Evolutionary conservation across 2,329 filamentous ascomycete species (phyloP).

Genomic region (Mollisiaceae sp.): DNA sequence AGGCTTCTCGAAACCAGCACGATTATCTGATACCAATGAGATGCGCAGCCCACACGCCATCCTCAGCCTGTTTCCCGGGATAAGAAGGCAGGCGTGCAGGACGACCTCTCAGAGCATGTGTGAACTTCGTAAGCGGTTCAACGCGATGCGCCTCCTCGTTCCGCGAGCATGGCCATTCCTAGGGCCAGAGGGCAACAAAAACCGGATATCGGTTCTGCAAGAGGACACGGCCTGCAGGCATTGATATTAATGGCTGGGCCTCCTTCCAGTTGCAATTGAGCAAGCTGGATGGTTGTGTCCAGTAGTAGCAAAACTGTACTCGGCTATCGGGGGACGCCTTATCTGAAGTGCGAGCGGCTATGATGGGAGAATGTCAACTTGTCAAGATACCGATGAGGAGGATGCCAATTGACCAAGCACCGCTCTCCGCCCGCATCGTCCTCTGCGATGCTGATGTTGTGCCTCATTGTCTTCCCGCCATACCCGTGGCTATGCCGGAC

Average conservation of each 20-base stretch:
- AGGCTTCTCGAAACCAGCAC: constrained; percentile 4
- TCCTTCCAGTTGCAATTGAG: constrained; percentile 9
- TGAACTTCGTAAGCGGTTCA: neutral
- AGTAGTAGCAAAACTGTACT: neutral
- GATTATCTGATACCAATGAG: constrained; percentile 10
- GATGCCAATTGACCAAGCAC: constrained; percentile 1
- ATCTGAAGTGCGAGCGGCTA: constrained; percentile 11
- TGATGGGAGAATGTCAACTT: neutral
- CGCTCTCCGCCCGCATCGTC: neutral
- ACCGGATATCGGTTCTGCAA: constrained; percentile 13
- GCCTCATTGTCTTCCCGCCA: neutral
- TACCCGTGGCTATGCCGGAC: neutral
- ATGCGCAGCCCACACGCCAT: constrained; percentile 6
- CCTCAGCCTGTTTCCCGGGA: constrained; percentile 11
- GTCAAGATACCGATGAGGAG: neutral
- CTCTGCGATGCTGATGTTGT: neutral
- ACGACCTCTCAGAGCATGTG: constrained; percentile 3
- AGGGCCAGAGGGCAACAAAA: neutral
- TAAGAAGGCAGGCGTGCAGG: constrained; percentile 4
- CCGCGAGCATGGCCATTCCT: constrained; percentile 2
- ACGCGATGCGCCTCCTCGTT: constrained; percentile 3
- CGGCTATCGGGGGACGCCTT: constrained; percentile 9
- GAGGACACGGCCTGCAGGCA: neutral
- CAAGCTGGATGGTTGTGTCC: neutral
- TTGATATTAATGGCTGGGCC: constrained; percentile 9